Evolutionary conservation across 257 asterid genomes (phyloP), one percentile per base, ranked within the genome.

Genomic region (Cordia subcordata): DNA sequence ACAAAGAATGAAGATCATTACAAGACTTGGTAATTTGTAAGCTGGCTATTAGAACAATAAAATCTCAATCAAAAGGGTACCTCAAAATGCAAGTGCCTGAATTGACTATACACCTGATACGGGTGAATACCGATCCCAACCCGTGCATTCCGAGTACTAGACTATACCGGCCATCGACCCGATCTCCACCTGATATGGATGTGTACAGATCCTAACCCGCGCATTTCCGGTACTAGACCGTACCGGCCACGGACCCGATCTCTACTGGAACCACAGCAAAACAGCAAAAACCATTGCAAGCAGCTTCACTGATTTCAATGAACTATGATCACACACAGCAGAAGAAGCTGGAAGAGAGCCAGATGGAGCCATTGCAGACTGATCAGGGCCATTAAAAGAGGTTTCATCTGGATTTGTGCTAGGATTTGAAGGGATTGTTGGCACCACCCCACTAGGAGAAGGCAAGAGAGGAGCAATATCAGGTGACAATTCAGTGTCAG

Each of bases 391-490:
- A 47, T 77, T 68, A 0, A 79, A 42, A 55, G 68, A 52, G 0
- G 54, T 42, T 20, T 64, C 53, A 15, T 86, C 95, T 8, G 88
- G 88, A 64, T 83, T 71, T 8, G 85, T 74, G 71, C 79, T 82
- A 0, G 78, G 85, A 15, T 68, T 71, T 10, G 95, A 86, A 4
- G 91, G 95, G 21, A 86, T 81, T 6, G 86, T 83, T 1, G 88
- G 85, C 32, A 70, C 67, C 63, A 60, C 45, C 53, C 69, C 69
- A 10, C 80, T 79, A 0, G 91, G 81, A 14, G 88, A 71, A 35
- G 95, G 95, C 16, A 86, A 52, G 22, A 86, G 91, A 8, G 95
- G 95, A 32, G 88, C 55, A 60, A 81, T 71, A 15, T 86, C 95
- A 6, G 91, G 95, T 11, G 95, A 70, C 40, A 85, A 5, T 1